These are phyloP conservation scores for Solanum hybrid DNA, from an alignment of 305 asterid species.

Conservation along the genomic window DNA sequence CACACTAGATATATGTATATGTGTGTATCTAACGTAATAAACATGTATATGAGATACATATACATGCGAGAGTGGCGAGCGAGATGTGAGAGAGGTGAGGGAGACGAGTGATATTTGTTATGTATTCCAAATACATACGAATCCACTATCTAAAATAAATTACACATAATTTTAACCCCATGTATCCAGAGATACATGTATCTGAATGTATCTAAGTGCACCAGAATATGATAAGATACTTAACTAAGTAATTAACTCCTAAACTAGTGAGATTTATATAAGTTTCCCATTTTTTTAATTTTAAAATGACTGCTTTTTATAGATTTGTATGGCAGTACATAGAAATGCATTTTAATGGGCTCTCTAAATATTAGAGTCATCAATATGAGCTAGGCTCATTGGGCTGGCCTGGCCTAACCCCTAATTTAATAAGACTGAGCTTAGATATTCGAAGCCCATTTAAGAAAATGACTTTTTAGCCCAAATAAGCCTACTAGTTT, in stretches of 20 bases:
- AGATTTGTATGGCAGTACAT: not conserved
- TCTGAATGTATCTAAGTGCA: not conserved
- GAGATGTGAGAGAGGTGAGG: not conserved
- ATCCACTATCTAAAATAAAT: too few relatives aligned
- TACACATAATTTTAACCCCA: not conserved
- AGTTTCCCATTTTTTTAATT: not conserved
- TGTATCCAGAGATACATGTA: not conserved
- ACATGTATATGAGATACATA: rapidly evolving
- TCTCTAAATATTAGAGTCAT: too few relatives aligned
- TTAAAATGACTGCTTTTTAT: too few relatives aligned
- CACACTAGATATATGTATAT: too few relatives aligned
- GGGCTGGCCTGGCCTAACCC: rapidly evolving
- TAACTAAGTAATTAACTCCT: not conserved
- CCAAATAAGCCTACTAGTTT: too few relatives aligned
- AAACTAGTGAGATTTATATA: not conserved
- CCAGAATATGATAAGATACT: not conserved
- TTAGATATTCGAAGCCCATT: not conserved
- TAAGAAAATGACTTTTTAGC: not conserved
- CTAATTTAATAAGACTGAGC: not conserved
- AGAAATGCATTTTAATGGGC: not conserved
- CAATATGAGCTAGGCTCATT: not conserved
- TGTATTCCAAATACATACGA: not conserved
- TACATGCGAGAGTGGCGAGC: not conserved
- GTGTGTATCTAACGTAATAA: too few relatives aligned
- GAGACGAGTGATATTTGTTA: not conserved